phyloP scores from a whole-genome alignment of 108 stramenopile species.

The Conticribra guillardii region DNA sequence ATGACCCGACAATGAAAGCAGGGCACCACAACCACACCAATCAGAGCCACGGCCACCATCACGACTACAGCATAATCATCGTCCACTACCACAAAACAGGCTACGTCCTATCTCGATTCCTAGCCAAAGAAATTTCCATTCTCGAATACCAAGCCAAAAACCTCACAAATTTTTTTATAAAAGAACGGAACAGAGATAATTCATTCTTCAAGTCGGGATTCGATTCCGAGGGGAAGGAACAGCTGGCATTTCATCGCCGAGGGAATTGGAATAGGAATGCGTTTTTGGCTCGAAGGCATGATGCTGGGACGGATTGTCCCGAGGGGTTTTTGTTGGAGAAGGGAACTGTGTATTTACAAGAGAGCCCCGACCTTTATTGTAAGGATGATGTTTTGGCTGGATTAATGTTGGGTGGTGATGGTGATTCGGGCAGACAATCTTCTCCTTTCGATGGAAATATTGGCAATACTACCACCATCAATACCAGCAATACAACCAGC shows the following conservation, averaged over 20 bases:
- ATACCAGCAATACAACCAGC: background rate
- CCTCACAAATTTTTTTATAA: background rate
- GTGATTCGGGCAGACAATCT: too few species aligned
- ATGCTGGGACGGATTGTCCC: background rate
- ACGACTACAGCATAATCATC: constrained; percentile 11
- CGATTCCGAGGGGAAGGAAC: background rate
- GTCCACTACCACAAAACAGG: constrained; percentile 36
- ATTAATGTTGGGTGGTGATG: background rate
- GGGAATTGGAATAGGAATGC: background rate
- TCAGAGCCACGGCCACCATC: too few species aligned
- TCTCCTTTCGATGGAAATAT: background rate
- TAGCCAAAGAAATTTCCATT: background rate
- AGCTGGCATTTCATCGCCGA: background rate
- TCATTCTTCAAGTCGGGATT: background rate
- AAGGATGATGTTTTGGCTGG: background rate
- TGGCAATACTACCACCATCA: background rate
- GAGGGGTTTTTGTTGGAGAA: background rate
- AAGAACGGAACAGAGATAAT: background rate
- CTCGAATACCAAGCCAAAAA: background rate
- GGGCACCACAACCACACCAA: too few species aligned
- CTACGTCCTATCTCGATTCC: constrained; percentile 1
- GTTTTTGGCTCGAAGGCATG: background rate
- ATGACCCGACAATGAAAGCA: too few species aligned
- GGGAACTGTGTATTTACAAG: background rate
- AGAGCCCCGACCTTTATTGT: background rate